Evolutionary conservation across 352 stramenopile species (phyloP).

Genomic region (Pythium diclinum): DNA sequence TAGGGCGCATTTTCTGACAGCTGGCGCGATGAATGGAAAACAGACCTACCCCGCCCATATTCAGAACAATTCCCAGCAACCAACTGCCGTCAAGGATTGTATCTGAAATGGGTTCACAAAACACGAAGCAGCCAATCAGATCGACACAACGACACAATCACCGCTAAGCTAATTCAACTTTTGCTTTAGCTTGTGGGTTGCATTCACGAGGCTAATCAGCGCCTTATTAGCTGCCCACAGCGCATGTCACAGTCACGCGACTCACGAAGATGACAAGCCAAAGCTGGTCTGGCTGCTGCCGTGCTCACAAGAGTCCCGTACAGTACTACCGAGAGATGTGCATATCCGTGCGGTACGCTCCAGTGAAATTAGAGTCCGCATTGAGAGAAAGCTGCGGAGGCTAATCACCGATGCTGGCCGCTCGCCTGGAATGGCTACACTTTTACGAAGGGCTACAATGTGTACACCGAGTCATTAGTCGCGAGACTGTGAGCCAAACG

Average conservation of each 20-base stretch:
- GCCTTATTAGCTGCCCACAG: no score
- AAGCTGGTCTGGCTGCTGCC: no score
- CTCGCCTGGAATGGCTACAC: neutral
- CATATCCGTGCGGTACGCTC: no score
- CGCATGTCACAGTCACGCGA: neutral
- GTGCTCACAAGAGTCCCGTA: no score
- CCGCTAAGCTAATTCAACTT: neutral
- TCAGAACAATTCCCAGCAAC: constrained; percentile 4
- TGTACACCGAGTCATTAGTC: neutral
- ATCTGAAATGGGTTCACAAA: constrained; percentile 2
- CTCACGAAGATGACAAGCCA: neutral
- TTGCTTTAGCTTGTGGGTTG: neutral
- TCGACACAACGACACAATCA: neutral
- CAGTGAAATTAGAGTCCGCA: no score
- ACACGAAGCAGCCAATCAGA: constrained; percentile 5
- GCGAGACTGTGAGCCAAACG: neutral
- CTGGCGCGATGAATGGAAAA: neutral
- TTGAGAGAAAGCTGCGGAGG: no score
- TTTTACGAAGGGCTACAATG: neutral
- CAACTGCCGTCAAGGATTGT: neutral
- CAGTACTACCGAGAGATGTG: no score
- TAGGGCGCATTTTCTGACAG: neutral
- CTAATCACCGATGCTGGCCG: neutral
- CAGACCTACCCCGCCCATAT: neutral
- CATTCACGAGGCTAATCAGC: neutral